These are phyloP conservation scores for Monosporozyma yasuniensis DNA, from an alignment of 805 yeast genomes.

Conservation along the genomic window DNA sequence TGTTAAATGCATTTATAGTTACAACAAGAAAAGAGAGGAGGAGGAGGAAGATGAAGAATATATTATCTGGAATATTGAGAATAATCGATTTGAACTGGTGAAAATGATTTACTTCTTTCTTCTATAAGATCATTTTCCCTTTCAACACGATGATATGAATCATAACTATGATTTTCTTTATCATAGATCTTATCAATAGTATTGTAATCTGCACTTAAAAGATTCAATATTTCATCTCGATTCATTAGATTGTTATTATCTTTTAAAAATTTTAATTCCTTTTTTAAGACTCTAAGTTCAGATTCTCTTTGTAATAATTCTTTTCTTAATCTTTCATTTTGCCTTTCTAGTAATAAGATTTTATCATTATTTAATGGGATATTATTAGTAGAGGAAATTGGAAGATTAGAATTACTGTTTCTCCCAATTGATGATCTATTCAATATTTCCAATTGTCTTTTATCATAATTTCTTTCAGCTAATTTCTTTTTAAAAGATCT, in stretches of 20 bases:
- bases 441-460: conserved; percentile 4
- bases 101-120: conserved; percentile 18
- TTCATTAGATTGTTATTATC: conserved; percentile 1
- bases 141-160: not conserved
- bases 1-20: not conserved
- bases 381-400: not conserved
- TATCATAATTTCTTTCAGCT: conserved; percentile 23
- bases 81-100: conserved; percentile 27
- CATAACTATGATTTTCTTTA: not conserved
- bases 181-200: not conserved
- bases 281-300: conserved; percentile 6
- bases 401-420: too few species aligned
- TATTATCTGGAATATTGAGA: conserved; percentile 15
- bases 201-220: conserved; percentile 3
- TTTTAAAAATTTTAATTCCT: conserved; percentile 15
- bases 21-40: not conserved
- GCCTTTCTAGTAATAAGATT: conserved; percentile 4
- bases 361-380: conserved; percentile 3
- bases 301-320: conserved; percentile 4
- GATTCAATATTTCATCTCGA: conserved; percentile 1
- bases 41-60: not conserved
- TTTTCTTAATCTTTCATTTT: conserved; percentile 5
- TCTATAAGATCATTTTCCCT: conserved; percentile 9
- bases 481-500: conserved; percentile 24
- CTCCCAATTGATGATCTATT: not conserved